Percentiles rank a stretch among this genome's conserved stretches.
Evolutionary conservation across 805 yeast genomes (phyloP).

Genomic region (Wickerhamiella galacta): DNA sequence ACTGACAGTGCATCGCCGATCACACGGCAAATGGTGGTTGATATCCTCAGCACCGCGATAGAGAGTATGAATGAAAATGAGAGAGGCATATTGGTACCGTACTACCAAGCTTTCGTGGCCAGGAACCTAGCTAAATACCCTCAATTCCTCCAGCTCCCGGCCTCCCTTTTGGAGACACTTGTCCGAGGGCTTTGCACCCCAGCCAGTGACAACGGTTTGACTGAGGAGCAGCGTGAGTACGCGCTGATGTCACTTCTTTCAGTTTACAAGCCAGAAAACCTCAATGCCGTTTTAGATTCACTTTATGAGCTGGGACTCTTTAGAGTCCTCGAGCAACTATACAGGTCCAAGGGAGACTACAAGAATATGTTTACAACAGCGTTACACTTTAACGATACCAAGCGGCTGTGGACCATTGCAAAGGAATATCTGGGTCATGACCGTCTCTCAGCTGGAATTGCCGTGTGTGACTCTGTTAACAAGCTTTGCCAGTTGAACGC

Average conservation of each 20-base stretch:
- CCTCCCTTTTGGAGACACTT: constrained; percentile 33
- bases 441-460: not conserved
- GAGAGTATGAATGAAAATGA: constrained; percentile 33
- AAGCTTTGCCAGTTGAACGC: constrained; percentile 2
- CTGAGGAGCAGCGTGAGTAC: constrained; percentile 52
- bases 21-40: constrained; percentile 63
- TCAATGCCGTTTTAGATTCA: constrained; percentile 31
- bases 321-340: constrained; percentile 42
- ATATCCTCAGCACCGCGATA: constrained; percentile 32
- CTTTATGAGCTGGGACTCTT: constrained; percentile 40
- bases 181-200: constrained; percentile 33
- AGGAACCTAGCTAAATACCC: constrained; percentile 69
- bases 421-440: constrained; percentile 2
- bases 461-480: constrained; percentile 2
- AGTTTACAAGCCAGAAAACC: constrained; percentile 41
- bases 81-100: constrained; percentile 21
- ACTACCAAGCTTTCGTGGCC: constrained; percentile 56
- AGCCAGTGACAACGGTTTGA: constrained; percentile 17
- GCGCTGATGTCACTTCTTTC: constrained; percentile 62
- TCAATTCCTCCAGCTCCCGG: constrained; percentile 66
- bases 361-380: constrained; percentile 3
- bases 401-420: constrained; percentile 5
- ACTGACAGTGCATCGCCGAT: constrained; percentile 24
- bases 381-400: not conserved
- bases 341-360: constrained; percentile 18